phyloP scores from a whole-genome alignment of 1,284 basidiomycete genomes.

The Mycosarcoma mackinlayi region DNA sequence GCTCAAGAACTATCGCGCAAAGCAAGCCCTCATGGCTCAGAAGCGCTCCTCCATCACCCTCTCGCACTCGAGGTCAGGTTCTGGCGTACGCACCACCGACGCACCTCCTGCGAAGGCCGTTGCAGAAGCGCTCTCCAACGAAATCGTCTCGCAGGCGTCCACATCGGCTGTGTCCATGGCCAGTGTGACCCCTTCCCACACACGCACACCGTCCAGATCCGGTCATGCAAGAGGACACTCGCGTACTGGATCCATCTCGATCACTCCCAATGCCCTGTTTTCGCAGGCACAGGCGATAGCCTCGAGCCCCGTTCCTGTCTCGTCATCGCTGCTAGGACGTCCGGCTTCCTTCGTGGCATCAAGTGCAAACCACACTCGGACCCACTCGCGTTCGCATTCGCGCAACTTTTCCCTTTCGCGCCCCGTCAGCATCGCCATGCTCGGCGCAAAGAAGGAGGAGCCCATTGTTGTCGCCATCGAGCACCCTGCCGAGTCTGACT shows the following conservation, averaged over 20 bases:
- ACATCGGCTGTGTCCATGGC: conserved; percentile 14
- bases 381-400: conserved; percentile 40
- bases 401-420: conserved; percentile 28
- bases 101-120: conserved; percentile 14
- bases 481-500: conserved; percentile 25
- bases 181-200: conserved; percentile 12
- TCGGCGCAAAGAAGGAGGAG: conserved; percentile 45
- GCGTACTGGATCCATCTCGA: conserved; percentile 54
- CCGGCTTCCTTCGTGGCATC: conserved; percentile 23
- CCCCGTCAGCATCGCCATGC: conserved; percentile 41
- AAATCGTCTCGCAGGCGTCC: conserved; percentile 40
- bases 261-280: conserved; percentile 38
- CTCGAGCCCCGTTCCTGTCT: conserved; percentile 10
- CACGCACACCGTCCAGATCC: conserved; percentile 37
- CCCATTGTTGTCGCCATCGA: conserved; percentile 45
- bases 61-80: conserved; percentile 29
- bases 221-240: conserved; percentile 57
- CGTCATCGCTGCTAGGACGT: conserved; percentile 12
- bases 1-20: conserved; percentile 62
- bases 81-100: conserved; percentile 18
- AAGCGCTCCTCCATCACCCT: conserved; percentile 38
- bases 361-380: conserved; percentile 19
- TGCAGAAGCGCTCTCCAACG: conserved; percentile 22
- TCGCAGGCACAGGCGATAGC: conserved; percentile 28
- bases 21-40: conserved; percentile 56